A percentile compares a stretch with the other conserved stretches of the same genome.
Evolutionary conservation across 192 early-diverging fungal genomes (phyloP).

Genomic region (Lunasporangiospora selenospora): DNA sequence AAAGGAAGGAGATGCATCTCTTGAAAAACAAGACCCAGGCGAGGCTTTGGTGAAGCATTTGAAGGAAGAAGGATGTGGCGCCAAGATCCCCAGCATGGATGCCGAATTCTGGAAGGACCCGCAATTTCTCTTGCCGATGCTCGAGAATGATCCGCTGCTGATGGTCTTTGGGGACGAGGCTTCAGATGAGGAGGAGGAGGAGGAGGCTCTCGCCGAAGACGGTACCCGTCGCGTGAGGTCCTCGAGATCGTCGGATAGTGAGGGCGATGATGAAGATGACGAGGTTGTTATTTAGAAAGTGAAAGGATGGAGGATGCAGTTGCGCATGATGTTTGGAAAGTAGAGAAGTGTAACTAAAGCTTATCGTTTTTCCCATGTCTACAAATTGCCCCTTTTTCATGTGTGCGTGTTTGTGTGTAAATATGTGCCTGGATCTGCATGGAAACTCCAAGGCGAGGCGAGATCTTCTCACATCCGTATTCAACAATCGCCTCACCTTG

Average conservation of each 20-base stretch:
- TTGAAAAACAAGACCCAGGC: neutral
- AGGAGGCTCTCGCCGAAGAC: no score
- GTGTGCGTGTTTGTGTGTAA: no score
- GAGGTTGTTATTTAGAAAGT: neutral
- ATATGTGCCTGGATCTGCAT: no score
- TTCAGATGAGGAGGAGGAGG: slow-evolving; percentile 65
- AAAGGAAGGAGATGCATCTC: neutral
- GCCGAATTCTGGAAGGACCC: slow-evolving; percentile 78
- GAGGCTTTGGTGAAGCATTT: slow-evolving; percentile 69
- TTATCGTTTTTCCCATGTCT: no score
- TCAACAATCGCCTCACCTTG: no score
- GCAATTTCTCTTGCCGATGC: slow-evolving; percentile 79
- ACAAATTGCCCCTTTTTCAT: no score
- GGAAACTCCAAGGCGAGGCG: no score
- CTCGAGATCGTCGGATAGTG: no score
- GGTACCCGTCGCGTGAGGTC: no score
- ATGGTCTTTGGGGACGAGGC: slow-evolving; percentile 75
- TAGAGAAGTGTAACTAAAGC: no score
- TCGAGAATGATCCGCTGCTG: slow-evolving; percentile 88
- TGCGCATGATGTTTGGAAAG: neutral
- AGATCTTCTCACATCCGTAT: no score
- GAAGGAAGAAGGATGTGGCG: slow-evolving; percentile 57
- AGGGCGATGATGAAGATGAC: slow-evolving; percentile 12
- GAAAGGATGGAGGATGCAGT: neutral
- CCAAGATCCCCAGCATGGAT: slow-evolving; percentile 55